A percentile compares a stretch with the other conserved stretches of the same genome.
Conservation (phyloP, 176 grass and related monocot species). For the Bolboschoenus planiculmis region DNA sequence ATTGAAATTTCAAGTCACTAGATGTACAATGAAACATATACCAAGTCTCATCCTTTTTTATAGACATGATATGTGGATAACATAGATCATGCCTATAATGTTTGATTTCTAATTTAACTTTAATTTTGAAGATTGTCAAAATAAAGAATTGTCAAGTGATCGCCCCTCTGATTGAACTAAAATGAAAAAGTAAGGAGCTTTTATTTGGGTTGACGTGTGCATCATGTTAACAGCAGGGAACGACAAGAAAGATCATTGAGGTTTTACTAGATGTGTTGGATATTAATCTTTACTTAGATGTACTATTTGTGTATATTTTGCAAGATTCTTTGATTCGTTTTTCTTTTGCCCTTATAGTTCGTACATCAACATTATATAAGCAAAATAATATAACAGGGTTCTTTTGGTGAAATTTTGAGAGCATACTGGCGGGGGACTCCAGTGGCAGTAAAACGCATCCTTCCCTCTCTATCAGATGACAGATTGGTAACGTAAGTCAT, state of each 20-base stretch:
- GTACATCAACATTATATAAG: background rate
- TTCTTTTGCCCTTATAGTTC: background rate
- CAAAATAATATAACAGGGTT: constrained; percentile 51
- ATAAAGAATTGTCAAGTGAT: background rate
- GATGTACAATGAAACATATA: background rate
- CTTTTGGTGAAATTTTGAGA: constrained; percentile 99
- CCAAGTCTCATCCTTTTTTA: background rate
- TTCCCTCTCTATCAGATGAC: constrained; percentile 95
- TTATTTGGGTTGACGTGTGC: background rate
- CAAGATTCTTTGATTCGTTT: background rate
- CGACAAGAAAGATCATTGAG: background rate
- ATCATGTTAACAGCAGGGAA: background rate
- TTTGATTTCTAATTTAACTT: background rate
- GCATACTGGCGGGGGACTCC: constrained; percentile 98
- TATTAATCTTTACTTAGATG: too few relatives aligned
- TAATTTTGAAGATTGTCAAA: background rate
- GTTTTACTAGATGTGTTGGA: background rate
- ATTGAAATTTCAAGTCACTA: background rate
- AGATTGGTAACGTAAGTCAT: constrained; percentile 82
- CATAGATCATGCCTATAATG: background rate
- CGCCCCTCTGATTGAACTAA: background rate
- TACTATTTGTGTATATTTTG: background rate
- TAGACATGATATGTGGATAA: background rate
- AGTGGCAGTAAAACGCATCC: constrained; percentile 97
- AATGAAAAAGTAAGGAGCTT: background rate